These are phyloP conservation scores for Boletus patriciae DNA, from an alignment of 768 basidiomycete genomes.

Conservation along the genomic window DNA sequence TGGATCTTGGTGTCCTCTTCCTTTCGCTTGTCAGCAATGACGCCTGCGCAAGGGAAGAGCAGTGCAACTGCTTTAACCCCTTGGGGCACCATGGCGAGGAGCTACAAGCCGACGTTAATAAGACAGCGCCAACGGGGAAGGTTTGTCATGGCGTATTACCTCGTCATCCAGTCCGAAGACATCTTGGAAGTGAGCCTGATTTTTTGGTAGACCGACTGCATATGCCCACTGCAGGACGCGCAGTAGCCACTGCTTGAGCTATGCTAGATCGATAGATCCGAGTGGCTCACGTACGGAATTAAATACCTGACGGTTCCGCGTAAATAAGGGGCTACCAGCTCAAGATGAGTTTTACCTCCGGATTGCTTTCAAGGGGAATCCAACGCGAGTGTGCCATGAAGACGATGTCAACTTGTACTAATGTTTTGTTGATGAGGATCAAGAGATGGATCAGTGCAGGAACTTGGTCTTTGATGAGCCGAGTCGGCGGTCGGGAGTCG, in stretches of 20 bases:
- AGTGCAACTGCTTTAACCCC: conserved; percentile 85
- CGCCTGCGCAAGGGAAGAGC: conserved; percentile 72
- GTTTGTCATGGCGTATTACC: conserved; percentile 34
- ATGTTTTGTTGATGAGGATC: not conserved
- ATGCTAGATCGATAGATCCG: not conserved
- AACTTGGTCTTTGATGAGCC: not conserved
- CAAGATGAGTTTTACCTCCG: conserved; percentile 38
- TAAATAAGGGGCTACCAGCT: conserved; percentile 6
- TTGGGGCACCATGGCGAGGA: conserved; percentile 65
- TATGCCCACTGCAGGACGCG: conserved; percentile 57
- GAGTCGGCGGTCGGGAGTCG: too few species aligned
- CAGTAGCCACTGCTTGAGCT: not conserved
- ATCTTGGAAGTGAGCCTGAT: conserved; percentile 59
- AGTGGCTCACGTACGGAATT: conserved; percentile 26
- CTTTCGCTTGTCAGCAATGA: conserved; percentile 48
- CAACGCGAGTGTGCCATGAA: conserved; percentile 43
- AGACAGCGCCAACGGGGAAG: not conserved
- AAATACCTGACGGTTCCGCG: conserved; percentile 25
- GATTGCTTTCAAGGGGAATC: conserved; percentile 84
- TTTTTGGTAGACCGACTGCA: conserved; percentile 59
- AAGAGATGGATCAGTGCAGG: not conserved
- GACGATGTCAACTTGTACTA: not conserved
- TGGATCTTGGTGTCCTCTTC: conserved; percentile 61
- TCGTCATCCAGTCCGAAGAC: conserved; percentile 72
- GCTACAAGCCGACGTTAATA: conserved; percentile 37